Evolutionary conservation across 2,329 filamentous ascomycete species (phyloP).

Genomic region (Cytospora leucostoma): DNA sequence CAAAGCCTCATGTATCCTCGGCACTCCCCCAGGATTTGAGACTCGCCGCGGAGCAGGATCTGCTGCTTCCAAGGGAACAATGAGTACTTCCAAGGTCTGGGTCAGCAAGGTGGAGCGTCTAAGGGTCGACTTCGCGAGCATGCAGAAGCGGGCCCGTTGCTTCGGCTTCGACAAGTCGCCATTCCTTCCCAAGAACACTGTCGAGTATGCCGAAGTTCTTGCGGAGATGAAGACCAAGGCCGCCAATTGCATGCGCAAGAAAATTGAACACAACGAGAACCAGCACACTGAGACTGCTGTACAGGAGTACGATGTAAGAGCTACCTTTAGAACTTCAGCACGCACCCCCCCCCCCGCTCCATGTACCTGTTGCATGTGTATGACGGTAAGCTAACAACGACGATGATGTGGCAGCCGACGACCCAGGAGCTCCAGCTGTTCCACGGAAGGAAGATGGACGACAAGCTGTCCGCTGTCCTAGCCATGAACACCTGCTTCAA

Average conservation of each 20-base stretch:
- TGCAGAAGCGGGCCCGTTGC: slow-evolving; percentile 14
- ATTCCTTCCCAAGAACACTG: slow-evolving; percentile 11
- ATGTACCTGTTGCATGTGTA: neutral
- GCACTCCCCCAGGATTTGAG: slow-evolving; percentile 10
- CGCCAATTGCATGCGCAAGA: slow-evolving; percentile 16
- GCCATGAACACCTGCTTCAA: slow-evolving; percentile 19
- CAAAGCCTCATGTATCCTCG: neutral
- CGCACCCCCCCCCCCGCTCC: too few relatives aligned
- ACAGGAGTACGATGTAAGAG: neutral
- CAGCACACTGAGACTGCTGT: slow-evolving; percentile 7
- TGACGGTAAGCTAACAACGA: slow-evolving; percentile 7
- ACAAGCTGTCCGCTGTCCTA: slow-evolving; percentile 9
- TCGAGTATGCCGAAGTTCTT: slow-evolving; percentile 14
- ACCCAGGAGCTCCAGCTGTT: neutral
- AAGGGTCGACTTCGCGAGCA: slow-evolving; percentile 11
- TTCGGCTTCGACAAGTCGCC: slow-evolving; percentile 10
- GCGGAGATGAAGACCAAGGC: slow-evolving; percentile 14
- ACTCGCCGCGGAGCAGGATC: neutral
- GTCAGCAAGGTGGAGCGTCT: slow-evolving; percentile 19
- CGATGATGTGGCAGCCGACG: neutral
- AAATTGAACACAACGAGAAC: slow-evolving; percentile 16
- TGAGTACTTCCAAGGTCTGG: slow-evolving; percentile 14
- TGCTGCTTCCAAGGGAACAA: neutral
- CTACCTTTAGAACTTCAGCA: neutral
- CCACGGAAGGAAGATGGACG: neutral